Conservation (phyloP, 2,329 filamentous ascomycete genomes). For the Diaporthe destruens region DNA sequence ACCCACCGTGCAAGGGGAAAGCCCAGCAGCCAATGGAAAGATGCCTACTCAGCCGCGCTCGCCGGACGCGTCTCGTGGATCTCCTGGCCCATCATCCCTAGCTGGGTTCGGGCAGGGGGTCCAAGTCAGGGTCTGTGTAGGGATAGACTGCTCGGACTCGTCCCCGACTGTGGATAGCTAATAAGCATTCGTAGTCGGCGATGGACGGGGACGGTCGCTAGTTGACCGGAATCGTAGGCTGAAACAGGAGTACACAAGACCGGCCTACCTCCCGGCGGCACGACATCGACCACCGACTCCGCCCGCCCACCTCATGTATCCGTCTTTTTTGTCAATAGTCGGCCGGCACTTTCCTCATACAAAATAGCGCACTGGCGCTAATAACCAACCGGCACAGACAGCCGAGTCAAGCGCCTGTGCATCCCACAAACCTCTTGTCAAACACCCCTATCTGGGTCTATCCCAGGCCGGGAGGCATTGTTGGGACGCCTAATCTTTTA, state of each 20-base stretch:
- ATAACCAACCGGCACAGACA: not conserved
- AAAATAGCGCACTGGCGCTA: constrained; percentile 25
- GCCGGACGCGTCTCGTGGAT: not conserved
- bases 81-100: not conserved
- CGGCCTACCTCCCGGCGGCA: constrained; percentile 18
- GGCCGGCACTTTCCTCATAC: not conserved
- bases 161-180: constrained; percentile 14
- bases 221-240: constrained; percentile 14
- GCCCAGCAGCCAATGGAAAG: not conserved
- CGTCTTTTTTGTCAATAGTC: constrained; percentile 17
- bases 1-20: not conserved
- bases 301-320: not conserved
- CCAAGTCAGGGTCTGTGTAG: not conserved
- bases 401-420: constrained; percentile 23
- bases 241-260: constrained; percentile 13
- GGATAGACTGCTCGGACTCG: constrained; percentile 13
- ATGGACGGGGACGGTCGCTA: not conserved
- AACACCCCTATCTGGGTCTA: not conserved
- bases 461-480: not conserved
- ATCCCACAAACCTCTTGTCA: not conserved
- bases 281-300: not conserved
- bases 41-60: not conserved
- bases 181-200: not conserved
- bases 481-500: not conserved
- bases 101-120: not conserved